Conservation (phyloP, 176 grass and related monocot species). For the Triticum urartu region DNA sequence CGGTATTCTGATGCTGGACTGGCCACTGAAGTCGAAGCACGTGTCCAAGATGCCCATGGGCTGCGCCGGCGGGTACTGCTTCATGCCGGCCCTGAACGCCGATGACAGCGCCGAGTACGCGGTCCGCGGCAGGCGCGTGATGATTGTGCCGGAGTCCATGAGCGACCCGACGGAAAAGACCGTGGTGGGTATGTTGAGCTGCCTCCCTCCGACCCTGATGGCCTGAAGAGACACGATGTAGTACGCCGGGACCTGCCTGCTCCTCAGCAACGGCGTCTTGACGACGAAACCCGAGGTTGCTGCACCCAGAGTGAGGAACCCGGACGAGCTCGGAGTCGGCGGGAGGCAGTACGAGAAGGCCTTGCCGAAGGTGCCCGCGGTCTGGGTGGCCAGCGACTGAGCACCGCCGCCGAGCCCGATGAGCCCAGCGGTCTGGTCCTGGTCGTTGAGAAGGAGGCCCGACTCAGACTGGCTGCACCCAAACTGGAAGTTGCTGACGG, state of each 20-base stretch:
- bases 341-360: slow-evolving; percentile 82
- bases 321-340: slow-evolving; percentile 24
- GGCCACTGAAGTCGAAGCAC: too few relatives aligned
- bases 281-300: slow-evolving; percentile 22
- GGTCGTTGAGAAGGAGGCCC: too few relatives aligned
- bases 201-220: slow-evolving; percentile 45
- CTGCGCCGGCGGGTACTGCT: slow-evolving; percentile 17
- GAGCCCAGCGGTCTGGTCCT: slow-evolving; percentile 38
- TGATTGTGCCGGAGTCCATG: slow-evolving; percentile 74
- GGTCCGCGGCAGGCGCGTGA: slow-evolving; percentile 43
- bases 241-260: slow-evolving; percentile 34
- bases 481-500: not conserved
- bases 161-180: slow-evolving; percentile 46
- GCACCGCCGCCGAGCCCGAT: slow-evolving; percentile 61
- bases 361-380: slow-evolving; percentile 28
- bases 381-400: slow-evolving; percentile 60
- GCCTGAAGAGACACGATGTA: slow-evolving; percentile 39
- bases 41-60: too few relatives aligned
- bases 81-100: slow-evolving; percentile 58
- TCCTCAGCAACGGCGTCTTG: slow-evolving; percentile 44
- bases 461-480: not conserved
- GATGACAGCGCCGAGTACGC: slow-evolving; percentile 65
- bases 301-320: slow-evolving; percentile 65
- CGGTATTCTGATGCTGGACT: not conserved
- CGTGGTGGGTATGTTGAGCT: slow-evolving; percentile 7